Evolutionary conservation across 768 basidiomycete genomes (phyloP), one percentile per base, ranked within the genome.

Genomic region (Suillus subluteus): DNA sequence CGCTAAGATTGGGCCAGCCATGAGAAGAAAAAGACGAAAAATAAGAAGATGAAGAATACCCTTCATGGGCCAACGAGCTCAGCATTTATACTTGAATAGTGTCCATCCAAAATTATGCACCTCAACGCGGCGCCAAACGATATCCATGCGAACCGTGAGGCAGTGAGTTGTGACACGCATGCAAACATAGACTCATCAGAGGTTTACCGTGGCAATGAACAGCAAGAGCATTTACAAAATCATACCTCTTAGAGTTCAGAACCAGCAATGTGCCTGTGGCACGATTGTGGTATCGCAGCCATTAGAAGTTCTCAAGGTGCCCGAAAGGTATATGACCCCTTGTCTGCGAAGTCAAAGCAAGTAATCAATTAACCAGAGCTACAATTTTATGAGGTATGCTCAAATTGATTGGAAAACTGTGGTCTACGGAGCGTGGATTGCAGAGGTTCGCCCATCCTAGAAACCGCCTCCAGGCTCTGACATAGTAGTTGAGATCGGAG

Each of bases 281-380:
- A 32, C 18, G 23, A 41, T 30, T 43, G 40, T 11, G 30, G 11
- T 30, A 32, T 43, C 18, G 18, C 40, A 15, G 40, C 55, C 55
- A 12, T n/a, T 37, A 6, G 55, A 61, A 6, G 18, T 30, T 61
- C 26, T 21, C 26, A 30, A 41, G 90, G 89, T 40, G 82, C 89
- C 92, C 92, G 94, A 13, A 92, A 80, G 59, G 88, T 86, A 71
- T 93, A 93, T 30, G 94, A 80, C 70, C 91, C 89, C 78, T 83
- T 88, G 78, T 94, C 93, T 23, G 84, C 80, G 21, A 86, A 84
- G 75, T 94, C 91, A 71, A 95, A 95, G 69, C 86, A 90, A 41
- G 91, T 91, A 65, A 87, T 73, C 52, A 92, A 52, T 52, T 26
- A 16, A 52, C 13, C 50, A 52, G 80, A 13, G 89, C 79, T 5